Base-by-base conservation (phyloP, 176 grass and related monocot genomes). In the Panicum miliaceum region DNA sequence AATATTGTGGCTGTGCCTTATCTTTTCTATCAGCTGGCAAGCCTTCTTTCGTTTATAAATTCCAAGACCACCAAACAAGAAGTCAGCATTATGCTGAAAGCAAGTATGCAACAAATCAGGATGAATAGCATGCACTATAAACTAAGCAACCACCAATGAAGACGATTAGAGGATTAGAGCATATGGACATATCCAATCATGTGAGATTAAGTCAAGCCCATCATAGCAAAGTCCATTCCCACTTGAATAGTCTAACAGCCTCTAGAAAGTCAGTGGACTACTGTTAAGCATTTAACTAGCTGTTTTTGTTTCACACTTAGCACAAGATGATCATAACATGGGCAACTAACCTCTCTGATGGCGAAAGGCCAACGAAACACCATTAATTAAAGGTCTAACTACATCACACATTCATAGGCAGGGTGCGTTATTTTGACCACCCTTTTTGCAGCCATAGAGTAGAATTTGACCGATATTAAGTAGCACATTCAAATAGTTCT, bases 331-430 rank as follows among this genome's bases (percentile, higher is more conserved):
- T 71, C 34, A 70, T n/a, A 77, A 82, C 62, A 77, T 70, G 66
- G 63, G 57, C 64, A 36, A 63, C 83, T 56, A 86, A 77, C 71
- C 68, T 78, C 88, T 43, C 71, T 82, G 83, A 82, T 86, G 71
- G 71, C 18, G 78, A 90, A 72, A 86, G 78, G 12, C 58, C 58
- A 72, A 78, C 88, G 26, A 43, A 58, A 47, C 26, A 57, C 58
- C 19, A 19, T 54, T 81, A 82, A 60, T 64, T 48, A 20, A 50
- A 76, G 60, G 57, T 2, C 32, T 76, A 36, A 53, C 57, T 37
- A 25, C 26, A 76, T 37, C 53, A 52, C 15, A 58, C 51, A 29
- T 68, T 14, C 57, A 73, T 29, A 68, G 54, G 3, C 41, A 19
- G 32, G 12, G 62, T 42, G 53, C 32, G 3, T 43, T 42, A 81